Base-by-base conservation (phyloP, 257 asterid species). In the Thymus mandschuricus region DNA sequence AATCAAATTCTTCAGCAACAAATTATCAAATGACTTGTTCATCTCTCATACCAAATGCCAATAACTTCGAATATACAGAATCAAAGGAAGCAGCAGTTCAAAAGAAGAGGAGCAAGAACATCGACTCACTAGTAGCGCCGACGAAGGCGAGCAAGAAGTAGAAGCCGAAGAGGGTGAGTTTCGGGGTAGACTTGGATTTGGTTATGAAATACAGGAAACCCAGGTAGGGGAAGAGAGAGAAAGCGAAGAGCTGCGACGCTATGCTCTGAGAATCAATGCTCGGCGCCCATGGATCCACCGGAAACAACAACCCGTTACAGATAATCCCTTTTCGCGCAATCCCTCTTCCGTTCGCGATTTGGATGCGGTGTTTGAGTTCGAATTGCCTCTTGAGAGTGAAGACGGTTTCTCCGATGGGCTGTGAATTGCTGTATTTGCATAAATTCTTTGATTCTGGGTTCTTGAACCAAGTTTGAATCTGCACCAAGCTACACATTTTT, bases 241-340 rank as follows among this genome's bases (percentile, higher is more conserved):
- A 72, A 44, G 96, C 99, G 64, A 90, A 91, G 45, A 94, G 87
- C 92, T 84, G 98, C 0, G 99, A 81, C 57, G 99, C 98, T 66
- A 88, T 81, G 87, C 91, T 86, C 64, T 81, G 84, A 12, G 97
- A 85, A 81, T 92, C 96, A 51, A 95, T 41, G 75, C 66, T 85
- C n/a, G 96, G 97, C 13, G 96, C 91, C 96, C 98, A 92, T 72
- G 95, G 98, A 83, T 92, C 98, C 79, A 92, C 96, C 3, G 89
- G 96, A 62, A 88, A 79, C 65, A 86, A 41, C 72, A 83, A 79
- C 0, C 86, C 90, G 65, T 78, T 70, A 58, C 86, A 86, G 28
- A 80, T 68, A 10, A 66, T 28, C 58, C 79, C 80, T 52, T 76
- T 56, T 69, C 86, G 66, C 70, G 70, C 21, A 12, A 35, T 48